These are phyloP conservation scores for Pseudogymnoascus sp. DNA, from an alignment of 2,329 filamentous ascomycete species.

Conservation along the genomic window DNA sequence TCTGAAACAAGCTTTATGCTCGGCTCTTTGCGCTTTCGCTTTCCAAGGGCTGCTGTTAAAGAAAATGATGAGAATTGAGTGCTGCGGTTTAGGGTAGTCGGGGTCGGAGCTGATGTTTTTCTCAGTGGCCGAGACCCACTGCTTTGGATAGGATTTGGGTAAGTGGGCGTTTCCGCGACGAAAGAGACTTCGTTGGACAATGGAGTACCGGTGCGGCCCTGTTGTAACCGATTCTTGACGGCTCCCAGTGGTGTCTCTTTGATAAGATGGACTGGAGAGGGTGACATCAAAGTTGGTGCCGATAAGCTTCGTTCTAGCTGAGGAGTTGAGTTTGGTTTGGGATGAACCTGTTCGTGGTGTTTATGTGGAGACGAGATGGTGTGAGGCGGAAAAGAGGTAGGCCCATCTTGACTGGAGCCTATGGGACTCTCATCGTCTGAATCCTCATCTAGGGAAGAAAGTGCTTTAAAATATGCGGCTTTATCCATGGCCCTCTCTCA, in stretches of 20 bases:
- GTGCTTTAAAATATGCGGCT: conserved; percentile 19
- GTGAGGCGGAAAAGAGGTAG: conserved; percentile 30
- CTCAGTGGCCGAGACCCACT: conserved; percentile 16
- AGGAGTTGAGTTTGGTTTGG: background rate
- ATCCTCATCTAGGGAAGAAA: conserved; percentile 21
- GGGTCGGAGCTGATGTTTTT: conserved; percentile 18
- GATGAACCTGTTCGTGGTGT: conserved; percentile 26
- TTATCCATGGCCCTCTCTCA: conserved; percentile 7
- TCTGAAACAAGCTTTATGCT: conserved; percentile 41
- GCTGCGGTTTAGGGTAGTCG: conserved; percentile 16
- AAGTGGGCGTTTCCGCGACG: conserved; percentile 11
- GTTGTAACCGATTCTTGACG: background rate
- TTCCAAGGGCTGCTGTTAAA: conserved; percentile 19
- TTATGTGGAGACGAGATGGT: conserved; percentile 27
- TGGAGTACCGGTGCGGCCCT: background rate
- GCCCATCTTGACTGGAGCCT: background rate
- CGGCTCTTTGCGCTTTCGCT: conserved; percentile 38
- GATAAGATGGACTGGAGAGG: background rate
- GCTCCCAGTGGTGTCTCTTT: conserved; percentile 9
- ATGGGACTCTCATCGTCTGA: conserved; percentile 22
- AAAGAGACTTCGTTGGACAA: conserved; percentile 8
- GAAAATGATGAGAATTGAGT: background rate
- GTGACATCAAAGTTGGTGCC: conserved; percentile 8
- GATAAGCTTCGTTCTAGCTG: conserved; percentile 4
- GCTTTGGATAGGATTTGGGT: conserved; percentile 21